These are phyloP conservation scores for Phellopilus nigrolimitatus DNA, from an alignment of 1,284 basidiomycete genomes.

Conservation along the genomic window DNA sequence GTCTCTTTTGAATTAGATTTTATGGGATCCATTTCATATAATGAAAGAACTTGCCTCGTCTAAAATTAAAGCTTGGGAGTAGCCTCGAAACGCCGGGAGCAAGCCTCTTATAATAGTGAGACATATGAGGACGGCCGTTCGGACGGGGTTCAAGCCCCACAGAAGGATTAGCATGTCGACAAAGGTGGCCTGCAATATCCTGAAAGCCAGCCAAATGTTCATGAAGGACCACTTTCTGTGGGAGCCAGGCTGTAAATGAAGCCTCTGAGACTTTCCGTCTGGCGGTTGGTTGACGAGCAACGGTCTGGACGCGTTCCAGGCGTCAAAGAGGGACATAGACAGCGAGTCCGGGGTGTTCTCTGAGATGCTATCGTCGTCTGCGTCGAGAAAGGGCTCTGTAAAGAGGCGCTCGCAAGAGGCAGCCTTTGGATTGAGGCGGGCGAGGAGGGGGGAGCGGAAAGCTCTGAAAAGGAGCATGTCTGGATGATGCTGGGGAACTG, in stretches of 20 bases:
- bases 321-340: conserved; percentile 4
- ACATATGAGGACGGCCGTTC: conserved; percentile 58
- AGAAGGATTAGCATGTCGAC: conserved; percentile 53
- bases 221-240: conserved; percentile 51
- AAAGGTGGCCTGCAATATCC: conserved; percentile 48
- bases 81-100: conserved; percentile 74
- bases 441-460: conserved; percentile 12
- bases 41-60: conserved; percentile 58
- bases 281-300: conserved; percentile 29
- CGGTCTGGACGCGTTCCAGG: conserved; percentile 60
- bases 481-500: not conserved
- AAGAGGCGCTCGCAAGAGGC: not conserved
- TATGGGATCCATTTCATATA: conserved; percentile 6
- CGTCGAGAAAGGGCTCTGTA: conserved; percentile 10
- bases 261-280: conserved; percentile 32
- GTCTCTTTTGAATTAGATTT: conserved; percentile 8
- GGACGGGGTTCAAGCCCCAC: conserved; percentile 61
- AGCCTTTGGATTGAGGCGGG: conserved; percentile 3
- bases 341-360: not conserved
- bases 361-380: conserved; percentile 1
- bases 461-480: conserved; percentile 11
- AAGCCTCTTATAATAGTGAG: conserved; percentile 66
- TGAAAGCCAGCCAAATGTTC: conserved; percentile 53
- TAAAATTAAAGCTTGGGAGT: conserved; percentile 77
- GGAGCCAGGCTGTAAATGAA: conserved; percentile 57